Conservation (phyloP, 164 flowering plant species). For the Nymphaea thermarum region DNA sequence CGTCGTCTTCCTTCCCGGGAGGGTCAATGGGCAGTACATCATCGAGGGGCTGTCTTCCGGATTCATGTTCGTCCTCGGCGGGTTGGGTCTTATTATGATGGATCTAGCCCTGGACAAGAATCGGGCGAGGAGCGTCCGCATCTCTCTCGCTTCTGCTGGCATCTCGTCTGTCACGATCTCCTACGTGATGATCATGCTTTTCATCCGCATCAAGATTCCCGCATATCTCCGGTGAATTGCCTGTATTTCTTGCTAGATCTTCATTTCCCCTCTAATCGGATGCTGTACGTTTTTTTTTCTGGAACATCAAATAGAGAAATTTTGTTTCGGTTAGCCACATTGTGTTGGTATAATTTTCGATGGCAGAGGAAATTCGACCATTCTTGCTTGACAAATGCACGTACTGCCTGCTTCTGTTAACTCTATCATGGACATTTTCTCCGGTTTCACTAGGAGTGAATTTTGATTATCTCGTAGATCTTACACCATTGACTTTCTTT, state of each 20-base stretch:
- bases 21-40: constrained; percentile 98
- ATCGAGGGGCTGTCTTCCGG: constrained; percentile 95
- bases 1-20: constrained; percentile 79
- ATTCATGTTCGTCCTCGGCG: constrained; percentile 97
- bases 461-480: too few relatives aligned
- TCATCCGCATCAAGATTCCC: constrained; percentile 89
- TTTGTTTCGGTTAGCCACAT: not conserved
- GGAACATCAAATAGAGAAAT: not conserved
- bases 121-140: constrained; percentile 53
- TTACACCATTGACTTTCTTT: too few relatives aligned
- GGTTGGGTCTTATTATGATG: constrained; percentile 68
- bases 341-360: too few relatives aligned
- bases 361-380: not conserved
- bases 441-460: too few relatives aligned
- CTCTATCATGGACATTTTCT: too few relatives aligned
- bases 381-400: too few relatives aligned
- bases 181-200: constrained; percentile 92
- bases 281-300: not conserved
- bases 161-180: constrained; percentile 49
- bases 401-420: too few relatives aligned
- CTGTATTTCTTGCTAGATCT: not conserved
- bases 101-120: constrained; percentile 73
- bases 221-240: constrained; percentile 43
- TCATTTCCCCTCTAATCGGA: not conserved
- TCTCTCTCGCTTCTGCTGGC: constrained; percentile 63